A percentile compares a stretch with the other conserved stretches of the same genome.
Evolutionary conservation across 1,139 yeast species (phyloP).

Genomic region (Zygoascus meyerae): DNA sequence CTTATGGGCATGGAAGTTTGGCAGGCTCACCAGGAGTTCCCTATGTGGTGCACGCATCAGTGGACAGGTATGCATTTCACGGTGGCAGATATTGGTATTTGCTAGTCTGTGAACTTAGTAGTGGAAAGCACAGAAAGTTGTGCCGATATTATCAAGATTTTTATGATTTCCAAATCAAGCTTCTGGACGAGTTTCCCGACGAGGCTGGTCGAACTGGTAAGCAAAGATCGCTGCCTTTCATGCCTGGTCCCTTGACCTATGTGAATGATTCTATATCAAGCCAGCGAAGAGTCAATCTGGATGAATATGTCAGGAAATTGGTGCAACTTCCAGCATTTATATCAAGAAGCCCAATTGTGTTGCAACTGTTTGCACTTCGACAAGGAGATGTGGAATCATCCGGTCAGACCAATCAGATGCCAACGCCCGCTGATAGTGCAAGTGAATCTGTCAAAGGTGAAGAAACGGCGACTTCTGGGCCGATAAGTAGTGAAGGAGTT

Average conservation of each 20-base stretch:
- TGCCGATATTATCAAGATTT: conserved; percentile 95
- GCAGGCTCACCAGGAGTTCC: conserved; percentile 3
- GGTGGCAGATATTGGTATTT: conserved; percentile 90
- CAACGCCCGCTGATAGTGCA: conserved; percentile 29
- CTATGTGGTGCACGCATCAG: conserved; percentile 52
- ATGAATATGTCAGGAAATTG: conserved; percentile 72
- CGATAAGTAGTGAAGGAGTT: background rate
- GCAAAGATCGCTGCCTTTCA: conserved; percentile 77
- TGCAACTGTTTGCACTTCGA: conserved; percentile 61
- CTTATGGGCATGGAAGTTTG: conserved; percentile 3
- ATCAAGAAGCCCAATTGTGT: conserved; percentile 58
- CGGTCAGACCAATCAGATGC: conserved; percentile 40
- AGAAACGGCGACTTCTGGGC: background rate
- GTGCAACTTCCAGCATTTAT: conserved; percentile 73
- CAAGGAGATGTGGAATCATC: conserved; percentile 53
- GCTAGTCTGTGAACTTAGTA: conserved; percentile 61
- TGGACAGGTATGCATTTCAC: conserved; percentile 74
- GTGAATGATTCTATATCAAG: conserved; percentile 86
- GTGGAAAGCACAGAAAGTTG: conserved; percentile 63
- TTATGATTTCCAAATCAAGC: conserved; percentile 82
- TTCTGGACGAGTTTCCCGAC: conserved; percentile 78
- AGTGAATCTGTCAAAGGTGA: background rate
- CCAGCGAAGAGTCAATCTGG: conserved; percentile 78
- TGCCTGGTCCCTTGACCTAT: conserved; percentile 93
- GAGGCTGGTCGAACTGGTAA: conserved; percentile 89